These are phyloP conservation scores for Trichoderma sp. DNA, from an alignment of 2,329 filamentous ascomycete genomes.

Conservation along the genomic window DNA sequence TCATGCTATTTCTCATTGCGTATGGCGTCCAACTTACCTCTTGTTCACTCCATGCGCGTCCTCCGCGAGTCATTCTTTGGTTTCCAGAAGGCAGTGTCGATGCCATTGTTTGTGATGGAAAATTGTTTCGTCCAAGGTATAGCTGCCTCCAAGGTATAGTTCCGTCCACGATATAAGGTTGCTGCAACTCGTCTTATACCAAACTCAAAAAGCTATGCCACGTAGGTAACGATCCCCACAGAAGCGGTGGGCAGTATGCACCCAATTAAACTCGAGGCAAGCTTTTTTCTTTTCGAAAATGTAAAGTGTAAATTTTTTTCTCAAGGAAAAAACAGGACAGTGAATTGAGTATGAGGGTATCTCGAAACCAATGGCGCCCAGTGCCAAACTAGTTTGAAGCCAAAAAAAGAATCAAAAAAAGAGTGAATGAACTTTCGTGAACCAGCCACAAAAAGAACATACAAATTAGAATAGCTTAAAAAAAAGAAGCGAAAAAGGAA, in stretches of 20 bases:
- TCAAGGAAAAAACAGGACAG: not conserved
- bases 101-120: conserved; percentile 54
- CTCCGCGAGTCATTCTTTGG: conserved; percentile 65
- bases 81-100: conserved; percentile 56
- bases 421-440: conserved; percentile 35
- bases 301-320: not conserved
- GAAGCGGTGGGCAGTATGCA: not conserved
- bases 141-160: not conserved
- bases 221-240: not conserved
- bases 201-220: not conserved
- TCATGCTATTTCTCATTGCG: not conserved
- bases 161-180: not conserved
- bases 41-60: conserved; percentile 83
- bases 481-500: not conserved
- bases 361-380: conserved; percentile 53
- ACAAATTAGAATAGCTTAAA: conserved; percentile 33
- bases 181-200: not conserved
- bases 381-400: conserved; percentile 61
- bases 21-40: conserved; percentile 60
- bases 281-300: not conserved
- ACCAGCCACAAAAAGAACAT: conserved; percentile 40
- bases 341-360: not conserved
- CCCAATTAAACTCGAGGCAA: not conserved
- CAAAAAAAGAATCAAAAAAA: conserved; percentile 38
- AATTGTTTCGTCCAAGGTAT: conserved; percentile 42